Evolutionary conservation across 1,139 yeast species (phyloP).

Genomic region (Yamadazyma triangularis): DNA sequence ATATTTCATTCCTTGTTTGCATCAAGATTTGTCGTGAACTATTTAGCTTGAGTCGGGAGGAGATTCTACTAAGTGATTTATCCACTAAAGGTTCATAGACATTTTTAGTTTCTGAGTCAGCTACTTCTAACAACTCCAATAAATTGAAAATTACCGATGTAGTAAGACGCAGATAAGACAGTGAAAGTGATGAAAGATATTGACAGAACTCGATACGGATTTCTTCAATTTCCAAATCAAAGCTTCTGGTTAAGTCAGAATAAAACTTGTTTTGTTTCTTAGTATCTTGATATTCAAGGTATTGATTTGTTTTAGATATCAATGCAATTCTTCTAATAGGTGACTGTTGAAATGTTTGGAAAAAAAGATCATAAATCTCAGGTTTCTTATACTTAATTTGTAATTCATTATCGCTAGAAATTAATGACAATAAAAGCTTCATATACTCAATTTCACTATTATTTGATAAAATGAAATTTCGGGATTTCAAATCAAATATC

Average conservation of each 20-base stretch:
- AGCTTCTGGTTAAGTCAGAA: conserved; percentile 23
- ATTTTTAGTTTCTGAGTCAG: not conserved
- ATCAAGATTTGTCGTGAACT: conserved; percentile 23
- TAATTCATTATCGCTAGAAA: not conserved
- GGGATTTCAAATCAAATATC: not conserved
- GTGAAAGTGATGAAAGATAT: conserved; percentile 30
- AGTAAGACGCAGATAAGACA: conserved; percentile 22
- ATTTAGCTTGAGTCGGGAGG: conserved; percentile 11
- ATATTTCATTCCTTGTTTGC: conserved; percentile 24
- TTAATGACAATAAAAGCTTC: not conserved
- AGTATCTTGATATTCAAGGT: not conserved
- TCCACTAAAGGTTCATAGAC: conserved; percentile 18
- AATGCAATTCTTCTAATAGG: too few relatives aligned
- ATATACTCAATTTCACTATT: not conserved
- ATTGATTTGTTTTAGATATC: too few relatives aligned
- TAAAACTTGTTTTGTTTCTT: conserved; percentile 25
- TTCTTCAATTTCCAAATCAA: conserved; percentile 10
- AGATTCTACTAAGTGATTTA: conserved; percentile 19
- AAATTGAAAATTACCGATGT: conserved; percentile 36
- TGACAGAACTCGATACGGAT: conserved; percentile 26
- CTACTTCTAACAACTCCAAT: conserved; percentile 28
- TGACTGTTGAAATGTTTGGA: too few relatives aligned
- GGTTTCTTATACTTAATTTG: too few relatives aligned
- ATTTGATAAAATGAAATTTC: not conserved
- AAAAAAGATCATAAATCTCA: too few relatives aligned